Evolutionary conservation across 1,139 yeast species (phyloP).

Genomic region (Pichia sp.): DNA sequence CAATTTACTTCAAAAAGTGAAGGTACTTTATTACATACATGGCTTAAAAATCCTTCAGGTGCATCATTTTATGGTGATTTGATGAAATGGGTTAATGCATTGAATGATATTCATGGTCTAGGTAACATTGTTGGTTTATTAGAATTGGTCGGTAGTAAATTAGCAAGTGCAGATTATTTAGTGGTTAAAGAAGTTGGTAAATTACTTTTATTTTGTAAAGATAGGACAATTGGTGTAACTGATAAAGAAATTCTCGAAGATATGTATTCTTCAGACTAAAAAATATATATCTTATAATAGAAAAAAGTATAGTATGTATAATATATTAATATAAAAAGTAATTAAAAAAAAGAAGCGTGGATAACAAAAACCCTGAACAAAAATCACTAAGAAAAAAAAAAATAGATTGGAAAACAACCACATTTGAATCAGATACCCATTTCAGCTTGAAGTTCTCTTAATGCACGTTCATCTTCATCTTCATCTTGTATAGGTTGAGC

Average conservation of each 20-base stretch:
- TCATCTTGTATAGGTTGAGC: slow-evolving; percentile 24
- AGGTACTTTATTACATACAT: slow-evolving; percentile 29
- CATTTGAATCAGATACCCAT: slow-evolving; percentile 64
- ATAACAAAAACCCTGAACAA: neutral
- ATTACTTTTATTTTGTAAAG: slow-evolving; percentile 51
- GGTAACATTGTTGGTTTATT: slow-evolving; percentile 53
- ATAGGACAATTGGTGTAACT: slow-evolving; percentile 48
- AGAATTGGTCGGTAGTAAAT: slow-evolving; percentile 40
- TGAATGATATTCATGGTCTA: slow-evolving; percentile 38
- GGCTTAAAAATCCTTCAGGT: slow-evolving; percentile 31
- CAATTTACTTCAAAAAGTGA: slow-evolving; percentile 34
- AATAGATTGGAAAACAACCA: neutral
- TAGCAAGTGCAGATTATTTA: slow-evolving; percentile 52
- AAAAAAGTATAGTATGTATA: too few species aligned
- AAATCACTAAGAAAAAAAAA: neutral
- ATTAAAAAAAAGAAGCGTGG: neutral
- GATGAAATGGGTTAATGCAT: slow-evolving; percentile 39
- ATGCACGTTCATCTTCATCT: slow-evolving; percentile 67
- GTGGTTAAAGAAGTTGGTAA: slow-evolving; percentile 54
- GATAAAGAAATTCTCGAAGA: slow-evolving; percentile 42
- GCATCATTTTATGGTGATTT: slow-evolving; percentile 35
- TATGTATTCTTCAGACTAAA: slow-evolving; percentile 35
- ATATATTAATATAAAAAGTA: neutral
- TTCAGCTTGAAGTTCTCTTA: slow-evolving; percentile 76
- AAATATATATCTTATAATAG: neutral